Evolutionary conservation across 768 basidiomycete genomes (phyloP), one percentile per base, ranked within the genome.

Genomic region (Rhizopogon vulgaris): DNA sequence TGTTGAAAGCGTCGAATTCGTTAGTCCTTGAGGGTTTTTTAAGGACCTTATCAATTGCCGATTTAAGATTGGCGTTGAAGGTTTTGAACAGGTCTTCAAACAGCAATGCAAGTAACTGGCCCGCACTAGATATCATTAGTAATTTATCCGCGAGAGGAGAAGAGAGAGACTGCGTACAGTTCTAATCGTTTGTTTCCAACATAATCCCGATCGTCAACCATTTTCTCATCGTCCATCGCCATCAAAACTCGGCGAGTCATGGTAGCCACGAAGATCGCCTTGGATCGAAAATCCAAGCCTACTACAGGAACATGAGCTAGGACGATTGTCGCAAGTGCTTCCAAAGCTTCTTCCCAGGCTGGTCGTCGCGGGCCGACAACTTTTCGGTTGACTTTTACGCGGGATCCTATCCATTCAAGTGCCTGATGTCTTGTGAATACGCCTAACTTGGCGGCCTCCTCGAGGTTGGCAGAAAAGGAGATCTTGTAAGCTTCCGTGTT

Each of bases 21-120:
- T 80, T 88, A 12, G 95, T 93, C 30, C 96, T 84, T 6, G 92
- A 93, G 4, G 91, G 87, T 68, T 98, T 98, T 65, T 96, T 95
- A 37, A 99, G 78, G 37, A 96, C 90, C 70, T 98, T 97, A 73
- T 99, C 96, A 60, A 99, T 96, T 3, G 88, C 83, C 32, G 83
- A 82, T 71, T 97, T 98, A 49, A 99, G 82, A 63, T 95, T 95
- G 12, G 90, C 81, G 64, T 97, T 97, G 74, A 94, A 98, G 0
- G 93, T 96, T 69, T 99, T 99, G 80, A 99, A 99, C 24, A 97
- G 75, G 69, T 99, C 96, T 69, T 99, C 96, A 57, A 99, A 99
- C 3, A 99, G 80, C 10, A 99, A 77, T 6, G 94, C 92, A 25
- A 99, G 78, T 14, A 99, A 79, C 65, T 98, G 96, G 36, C 96